These are phyloP conservation scores for Sporothrix dimorphospora DNA, from an alignment of 2,329 filamentous ascomycete species.

Conservation along the genomic window DNA sequence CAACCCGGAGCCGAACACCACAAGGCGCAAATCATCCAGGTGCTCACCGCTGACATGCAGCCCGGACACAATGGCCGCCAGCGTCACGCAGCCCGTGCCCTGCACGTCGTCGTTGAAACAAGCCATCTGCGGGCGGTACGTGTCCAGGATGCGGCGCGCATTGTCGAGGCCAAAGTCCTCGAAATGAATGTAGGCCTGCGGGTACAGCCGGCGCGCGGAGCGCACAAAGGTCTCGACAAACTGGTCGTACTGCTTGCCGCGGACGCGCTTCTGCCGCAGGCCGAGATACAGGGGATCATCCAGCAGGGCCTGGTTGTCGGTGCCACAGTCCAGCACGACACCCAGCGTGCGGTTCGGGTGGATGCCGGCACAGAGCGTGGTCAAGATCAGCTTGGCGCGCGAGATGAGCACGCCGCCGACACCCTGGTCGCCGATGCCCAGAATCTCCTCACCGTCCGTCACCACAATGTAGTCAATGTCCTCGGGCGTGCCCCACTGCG, in stretches of 20 bases:
- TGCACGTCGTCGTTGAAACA: conserved; percentile 88
- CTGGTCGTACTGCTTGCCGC: conserved; percentile 73
- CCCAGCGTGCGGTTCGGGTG: conserved; percentile 78
- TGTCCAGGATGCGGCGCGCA: conserved; percentile 73
- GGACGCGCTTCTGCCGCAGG: conserved; percentile 64
- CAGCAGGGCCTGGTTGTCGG: conserved; percentile 75
- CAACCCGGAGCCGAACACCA: conserved; percentile 79
- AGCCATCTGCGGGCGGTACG: conserved; percentile 71
- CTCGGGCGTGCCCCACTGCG: conserved; percentile 68
- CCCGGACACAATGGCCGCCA: conserved; percentile 79
- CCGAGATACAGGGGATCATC: conserved; percentile 81
- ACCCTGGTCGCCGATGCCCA: conserved; percentile 89
- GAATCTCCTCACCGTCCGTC: conserved; percentile 66
- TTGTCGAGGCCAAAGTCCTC: conserved; percentile 85
- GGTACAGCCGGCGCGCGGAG: conserved; percentile 69
- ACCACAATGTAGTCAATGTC: conserved; percentile 86
- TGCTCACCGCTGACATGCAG: conserved; percentile 69
- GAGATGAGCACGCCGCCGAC: conserved; percentile 84
- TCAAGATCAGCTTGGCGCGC: conserved; percentile 79
- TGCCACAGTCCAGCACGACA: conserved; percentile 84
- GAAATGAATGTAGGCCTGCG: conserved; percentile 83
- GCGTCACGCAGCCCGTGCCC: conserved; percentile 83
- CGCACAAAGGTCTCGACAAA: conserved; percentile 77
- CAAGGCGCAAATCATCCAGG: conserved; percentile 68
- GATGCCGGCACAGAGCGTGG: conserved; percentile 84